Percentiles rank a stretch among this genome's conserved stretches.
Evolutionary conservation across 2,329 filamentous ascomycete genomes (phyloP).

Genomic region (Monosporascus sp.): DNA sequence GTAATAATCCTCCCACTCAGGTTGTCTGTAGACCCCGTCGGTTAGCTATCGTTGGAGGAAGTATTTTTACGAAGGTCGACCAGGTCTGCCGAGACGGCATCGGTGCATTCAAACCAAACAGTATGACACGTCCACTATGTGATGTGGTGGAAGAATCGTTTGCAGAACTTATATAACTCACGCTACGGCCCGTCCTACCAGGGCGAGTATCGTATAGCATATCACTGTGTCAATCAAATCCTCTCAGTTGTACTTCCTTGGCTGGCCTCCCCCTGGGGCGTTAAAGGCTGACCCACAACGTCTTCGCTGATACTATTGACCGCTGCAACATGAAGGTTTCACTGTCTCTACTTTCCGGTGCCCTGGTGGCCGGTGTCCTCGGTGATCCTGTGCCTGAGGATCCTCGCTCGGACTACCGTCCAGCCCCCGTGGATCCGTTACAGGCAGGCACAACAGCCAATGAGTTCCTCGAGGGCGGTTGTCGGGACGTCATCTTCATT

Average conservation of each 20-base stretch:
- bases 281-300: neutral
- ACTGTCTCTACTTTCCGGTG: neutral
- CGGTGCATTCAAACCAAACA: too few relatives aligned
- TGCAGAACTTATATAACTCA: too few relatives aligned
- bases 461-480: conserved; percentile 31
- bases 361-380: neutral
- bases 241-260: neutral
- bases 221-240: too few relatives aligned
- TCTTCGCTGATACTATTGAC: neutral
- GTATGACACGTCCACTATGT: too few relatives aligned
- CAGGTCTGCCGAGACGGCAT: too few relatives aligned
- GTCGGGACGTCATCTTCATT: conserved; percentile 33
- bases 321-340: neutral
- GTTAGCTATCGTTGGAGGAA: too few relatives aligned
- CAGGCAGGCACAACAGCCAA: conserved; percentile 21
- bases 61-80: too few relatives aligned
- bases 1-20: too few relatives aligned
- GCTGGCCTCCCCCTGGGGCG: neutral
- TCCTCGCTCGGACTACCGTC: neutral
- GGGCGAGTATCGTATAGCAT: too few relatives aligned
- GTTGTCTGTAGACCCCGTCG: too few relatives aligned
- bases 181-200: too few relatives aligned
- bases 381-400: neutral
- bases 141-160: too few relatives aligned
- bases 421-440: neutral